These are phyloP conservation scores for Esteya vermicola DNA, from an alignment of 2,329 filamentous ascomycete genomes.

Conservation along the genomic window DNA sequence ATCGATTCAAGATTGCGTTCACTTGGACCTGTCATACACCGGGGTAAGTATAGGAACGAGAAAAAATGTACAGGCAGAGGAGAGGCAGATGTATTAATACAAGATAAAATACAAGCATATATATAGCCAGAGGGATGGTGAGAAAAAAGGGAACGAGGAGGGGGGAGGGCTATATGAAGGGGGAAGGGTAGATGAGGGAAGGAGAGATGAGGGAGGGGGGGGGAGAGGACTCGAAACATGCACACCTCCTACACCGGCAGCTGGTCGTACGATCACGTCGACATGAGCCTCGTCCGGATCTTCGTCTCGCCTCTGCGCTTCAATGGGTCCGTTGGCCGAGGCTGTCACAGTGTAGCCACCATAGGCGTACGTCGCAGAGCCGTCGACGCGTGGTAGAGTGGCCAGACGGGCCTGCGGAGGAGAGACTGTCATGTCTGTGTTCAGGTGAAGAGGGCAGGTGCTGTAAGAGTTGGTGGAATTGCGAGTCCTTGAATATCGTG, in stretches of 20 bases:
- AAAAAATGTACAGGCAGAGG: conserved; percentile 19
- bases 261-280: conserved; percentile 80
- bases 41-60: too few species aligned
- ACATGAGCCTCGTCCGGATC: conserved; percentile 81
- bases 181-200: neutral
- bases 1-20: conserved; percentile 73
- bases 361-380: conserved; percentile 63
- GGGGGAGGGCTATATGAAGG: neutral
- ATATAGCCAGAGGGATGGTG: conserved; percentile 14
- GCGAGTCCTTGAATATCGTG: too few species aligned
- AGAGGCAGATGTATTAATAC: neutral
- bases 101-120: conserved; percentile 14
- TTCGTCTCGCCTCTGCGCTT: conserved; percentile 79
- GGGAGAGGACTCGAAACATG: conserved; percentile 8
- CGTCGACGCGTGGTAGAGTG: conserved; percentile 57
- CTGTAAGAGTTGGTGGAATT: too few species aligned
- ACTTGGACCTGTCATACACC: conserved; percentile 52
- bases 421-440: conserved; percentile 33
- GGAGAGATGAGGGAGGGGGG: neutral
- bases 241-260: conserved; percentile 67
- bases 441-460: neutral
- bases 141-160: neutral
- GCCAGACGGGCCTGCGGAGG: conserved; percentile 38
- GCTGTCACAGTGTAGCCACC: conserved; percentile 70
- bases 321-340: conserved; percentile 84